Conservation (phyloP, 2,329 filamentous ascomycete genomes). For the Stemphylium beticola region DNA sequence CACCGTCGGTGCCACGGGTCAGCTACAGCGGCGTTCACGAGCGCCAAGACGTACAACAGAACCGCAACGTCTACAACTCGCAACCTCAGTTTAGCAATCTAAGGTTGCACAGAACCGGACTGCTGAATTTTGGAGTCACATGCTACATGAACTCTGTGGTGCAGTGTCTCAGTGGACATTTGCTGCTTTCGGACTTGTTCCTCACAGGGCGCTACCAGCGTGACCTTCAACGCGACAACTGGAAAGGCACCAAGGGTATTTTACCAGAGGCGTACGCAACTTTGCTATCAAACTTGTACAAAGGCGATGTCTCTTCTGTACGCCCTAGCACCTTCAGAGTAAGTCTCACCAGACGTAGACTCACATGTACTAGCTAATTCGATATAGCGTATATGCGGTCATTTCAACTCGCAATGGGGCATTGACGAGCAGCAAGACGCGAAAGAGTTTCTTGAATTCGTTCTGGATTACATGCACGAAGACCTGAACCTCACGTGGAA, state of each 20-base stretch:
- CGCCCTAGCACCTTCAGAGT: constrained; percentile 56
- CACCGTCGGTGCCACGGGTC: constrained; percentile 62
- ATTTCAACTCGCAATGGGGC: constrained; percentile 71
- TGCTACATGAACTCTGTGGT: constrained; percentile 94
- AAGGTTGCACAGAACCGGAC: constrained; percentile 69
- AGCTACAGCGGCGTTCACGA: constrained; percentile 85
- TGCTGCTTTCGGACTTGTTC: constrained; percentile 67
- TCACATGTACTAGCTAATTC: constrained; percentile 21
- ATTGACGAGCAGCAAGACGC: constrained; percentile 85
- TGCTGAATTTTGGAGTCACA: constrained; percentile 80
- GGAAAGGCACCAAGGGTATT: constrained; percentile 69
- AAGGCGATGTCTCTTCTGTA: constrained; percentile 58
- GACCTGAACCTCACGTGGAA: constrained; percentile 78
- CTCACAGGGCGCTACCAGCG: constrained; percentile 65
- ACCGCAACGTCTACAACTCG: constrained; percentile 52
- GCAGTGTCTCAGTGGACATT: constrained; percentile 79
- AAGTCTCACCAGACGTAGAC: constrained; percentile 10
- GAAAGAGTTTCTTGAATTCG: constrained; percentile 84
- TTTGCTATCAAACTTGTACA: constrained; percentile 67
- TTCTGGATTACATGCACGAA: constrained; percentile 81
- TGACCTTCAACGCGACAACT: constrained; percentile 66
- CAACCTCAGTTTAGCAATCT: constrained; percentile 53
- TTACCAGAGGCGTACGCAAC: constrained; percentile 68
- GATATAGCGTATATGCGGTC: constrained; percentile 63
- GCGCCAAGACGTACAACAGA: constrained; percentile 49